These are phyloP conservation scores for Phytophthora crassamura DNA, from an alignment of 352 stramenopile genomes.

Conservation along the genomic window DNA sequence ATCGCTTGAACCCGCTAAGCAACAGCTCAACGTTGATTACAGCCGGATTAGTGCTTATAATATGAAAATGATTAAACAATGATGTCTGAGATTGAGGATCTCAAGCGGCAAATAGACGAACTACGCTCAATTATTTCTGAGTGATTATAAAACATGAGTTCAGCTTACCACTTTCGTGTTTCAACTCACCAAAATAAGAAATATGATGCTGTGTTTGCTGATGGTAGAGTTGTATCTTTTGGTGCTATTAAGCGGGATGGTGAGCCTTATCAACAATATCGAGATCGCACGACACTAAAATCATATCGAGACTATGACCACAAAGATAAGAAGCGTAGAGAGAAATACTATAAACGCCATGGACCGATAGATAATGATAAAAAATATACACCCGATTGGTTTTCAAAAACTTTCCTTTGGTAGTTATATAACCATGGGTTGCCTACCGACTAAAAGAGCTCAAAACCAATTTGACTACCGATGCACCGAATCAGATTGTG, in stretches of 20 bases:
- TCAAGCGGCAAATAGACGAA: not conserved
- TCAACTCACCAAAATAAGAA: too few relatives aligned
- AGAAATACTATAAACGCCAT: conserved; percentile 26
- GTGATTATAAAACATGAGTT: too few relatives aligned
- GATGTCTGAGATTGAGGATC: conserved; percentile 6
- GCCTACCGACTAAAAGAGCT: too few relatives aligned
- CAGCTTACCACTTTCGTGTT: too few relatives aligned
- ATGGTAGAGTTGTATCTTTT: conserved; percentile 29
- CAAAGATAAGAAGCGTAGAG: too few relatives aligned
- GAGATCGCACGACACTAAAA: conserved; percentile 9
- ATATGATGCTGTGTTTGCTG: not conserved
- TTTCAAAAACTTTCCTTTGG: too few relatives aligned
- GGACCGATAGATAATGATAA: too few relatives aligned
- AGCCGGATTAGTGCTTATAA: conserved; percentile 12
- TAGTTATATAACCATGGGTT: too few relatives aligned
- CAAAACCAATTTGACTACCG: too few relatives aligned
- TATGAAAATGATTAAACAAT: conserved; percentile 22
- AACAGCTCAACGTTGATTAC: conserved; percentile 14
- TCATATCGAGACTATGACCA: not conserved
- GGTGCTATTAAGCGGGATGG: conserved; percentile 12
- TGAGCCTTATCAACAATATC: conserved; percentile 11
- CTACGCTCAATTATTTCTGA: too few relatives aligned
- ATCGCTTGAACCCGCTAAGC: conserved; percentile 1
- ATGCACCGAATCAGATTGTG: too few relatives aligned
- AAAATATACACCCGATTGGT: too few relatives aligned